Base-by-base conservation (phyloP, 768 basidiomycete genomes). In the Rubroboletus pulcherrimus region DNA sequence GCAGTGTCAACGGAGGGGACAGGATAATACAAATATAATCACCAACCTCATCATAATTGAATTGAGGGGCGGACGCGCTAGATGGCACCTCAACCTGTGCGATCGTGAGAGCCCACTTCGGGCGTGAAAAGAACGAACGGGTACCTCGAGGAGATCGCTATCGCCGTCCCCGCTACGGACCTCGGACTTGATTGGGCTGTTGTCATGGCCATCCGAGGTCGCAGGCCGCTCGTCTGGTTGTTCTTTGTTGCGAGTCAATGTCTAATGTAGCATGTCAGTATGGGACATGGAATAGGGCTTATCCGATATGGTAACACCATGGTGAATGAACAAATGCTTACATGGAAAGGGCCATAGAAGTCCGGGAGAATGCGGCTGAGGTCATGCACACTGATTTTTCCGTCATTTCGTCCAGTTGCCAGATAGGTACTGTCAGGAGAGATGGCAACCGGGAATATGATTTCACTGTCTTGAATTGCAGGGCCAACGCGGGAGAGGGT, bases 321-420 rank as follows among this genome's bases (percentile, higher is more conserved):
- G 0, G 6, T 2, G 33, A 38, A 29, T n/a, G 26, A 2, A 30
- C 11, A 15, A 19, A 43, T 49, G 12, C 53, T 26, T 34, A 51
- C 53, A 14, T 41, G 19, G n/a, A 54, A 54, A 4, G 54, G 40
- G 35, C 48, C 48, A 10, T 49, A 55, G 1, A 14, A 42, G 4
- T 72, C 44, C 1, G 51, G 44, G 40, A 58, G 50, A 29, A 52
- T 7, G 19, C 12, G 15, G 6, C 17, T 6, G 37, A 59, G 56
- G 14, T 49, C 30, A 11, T 26, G 58, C 8, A 59, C 5, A 0
- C 11, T 7, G 5, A 59, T 26, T 31, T 40, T 43, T 2, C 58
- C 51, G 6, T 24, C 17, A 4, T 19, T 5, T 33, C 17, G 26
- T 17, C 56, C 58, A n/a, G 12, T 42, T 0, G 51, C 58, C 5